Evolutionary conservation across 176 grass and related monocot species (phyloP), one percentile per base, ranked within the genome.

Genomic region (Hordeum vulgare): DNA sequence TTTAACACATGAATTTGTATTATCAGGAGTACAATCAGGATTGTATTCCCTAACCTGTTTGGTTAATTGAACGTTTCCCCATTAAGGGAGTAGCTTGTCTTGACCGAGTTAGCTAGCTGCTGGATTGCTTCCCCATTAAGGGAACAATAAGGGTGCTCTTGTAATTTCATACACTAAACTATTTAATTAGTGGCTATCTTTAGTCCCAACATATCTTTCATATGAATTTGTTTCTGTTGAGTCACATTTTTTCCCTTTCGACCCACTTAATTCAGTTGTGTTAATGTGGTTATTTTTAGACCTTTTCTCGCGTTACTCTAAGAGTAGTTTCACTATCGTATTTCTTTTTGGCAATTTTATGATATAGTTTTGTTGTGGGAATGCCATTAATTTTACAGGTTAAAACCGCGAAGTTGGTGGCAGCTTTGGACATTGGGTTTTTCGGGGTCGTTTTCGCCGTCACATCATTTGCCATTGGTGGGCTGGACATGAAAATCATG

Each of bases 381-480:
- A 63, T 29, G 12, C 1, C 26, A 17, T 18, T 68, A n/a, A 37
- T n/a, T 66, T 78, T 66, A 26, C 66, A 97, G 91, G 78, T 70
- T 42, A 91, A 78, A 41, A 88, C 81, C 5, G 74, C 27, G 3
- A 81, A 66, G 60, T 69, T 93, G 69, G 89, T 87, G 20, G 86
- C 36, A 36, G 42, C 42, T 25, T 66, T 93, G 83, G 63, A 93
- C 37, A 67, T 93, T 21, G 86, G 54, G 13, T 53, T 83, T 34
- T 91, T 97, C 20, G 94, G 86, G 34, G 23, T 74, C 3, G 87
- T 97, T 21, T 83, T 93, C 13, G 20, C 62, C 12, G 34, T 14
- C 66, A 88, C 94, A 0, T 56, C 41, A 24, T 68, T 93, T 11
- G 74, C 78, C 63, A 73, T 90, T 64, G n/a, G 67, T 5, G 80